These are phyloP conservation scores for Pseudevernia furfuracea DNA, from an alignment of 495 filamentous ascomycete genomes.

Conservation along the genomic window DNA sequence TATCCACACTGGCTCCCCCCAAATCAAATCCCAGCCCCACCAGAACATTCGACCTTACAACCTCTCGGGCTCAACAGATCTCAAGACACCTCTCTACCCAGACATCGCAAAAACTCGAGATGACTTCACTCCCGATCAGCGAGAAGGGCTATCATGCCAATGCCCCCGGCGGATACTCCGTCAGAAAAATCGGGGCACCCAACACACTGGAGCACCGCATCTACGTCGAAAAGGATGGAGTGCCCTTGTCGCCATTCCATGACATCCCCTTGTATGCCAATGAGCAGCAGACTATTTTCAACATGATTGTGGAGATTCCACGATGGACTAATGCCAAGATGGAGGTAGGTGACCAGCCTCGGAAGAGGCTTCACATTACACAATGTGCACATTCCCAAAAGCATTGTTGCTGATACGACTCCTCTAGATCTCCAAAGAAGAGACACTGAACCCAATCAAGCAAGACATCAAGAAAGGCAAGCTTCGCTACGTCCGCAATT, in stretches of 20 bases:
- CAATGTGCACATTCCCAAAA: neutral
- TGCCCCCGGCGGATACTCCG: constrained; percentile 47
- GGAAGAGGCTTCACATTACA: neutral
- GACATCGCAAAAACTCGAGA: constrained; percentile 28
- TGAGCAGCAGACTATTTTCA: constrained; percentile 81
- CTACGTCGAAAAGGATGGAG: constrained; percentile 96
- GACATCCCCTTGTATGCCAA: constrained; percentile 98
- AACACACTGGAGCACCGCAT: constrained; percentile 96
- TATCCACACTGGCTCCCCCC: constrained; percentile 27
- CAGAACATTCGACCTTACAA: constrained; percentile 27
- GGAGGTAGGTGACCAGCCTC: constrained; percentile 55
- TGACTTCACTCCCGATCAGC: constrained; percentile 34
- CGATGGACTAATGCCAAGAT: constrained; percentile 99
- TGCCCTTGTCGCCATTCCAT: constrained; percentile 91
- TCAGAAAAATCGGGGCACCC: constrained; percentile 79
- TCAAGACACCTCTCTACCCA: constrained; percentile 45
- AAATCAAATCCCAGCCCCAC: constrained; percentile 19
- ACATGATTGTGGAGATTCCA: constrained; percentile 99
- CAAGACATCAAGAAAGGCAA: constrained; percentile 45
- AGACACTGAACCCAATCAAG: constrained; percentile 95
- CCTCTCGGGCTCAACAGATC: constrained; percentile 46
- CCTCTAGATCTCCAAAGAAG: constrained; percentile 85
- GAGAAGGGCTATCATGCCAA: constrained; percentile 45
- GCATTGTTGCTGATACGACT: constrained; percentile 6
- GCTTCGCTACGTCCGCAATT: constrained; percentile 95